Evolutionary conservation across 192 early-diverging fungal genomes (phyloP).

Genomic region (Pilaira anomala): DNA sequence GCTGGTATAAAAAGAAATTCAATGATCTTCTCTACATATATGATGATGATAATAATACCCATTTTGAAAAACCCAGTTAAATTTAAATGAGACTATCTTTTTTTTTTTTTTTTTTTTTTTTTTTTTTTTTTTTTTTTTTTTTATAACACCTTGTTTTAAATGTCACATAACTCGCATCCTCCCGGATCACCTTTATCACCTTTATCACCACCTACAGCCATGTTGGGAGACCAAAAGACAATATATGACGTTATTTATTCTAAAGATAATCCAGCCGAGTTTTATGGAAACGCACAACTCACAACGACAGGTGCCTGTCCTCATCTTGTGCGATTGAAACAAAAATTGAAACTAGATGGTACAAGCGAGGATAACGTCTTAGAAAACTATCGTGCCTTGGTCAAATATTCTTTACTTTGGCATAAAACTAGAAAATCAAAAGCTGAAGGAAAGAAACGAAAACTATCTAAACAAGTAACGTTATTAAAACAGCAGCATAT

Average conservation of each 20-base stretch:
- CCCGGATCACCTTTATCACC: background rate
- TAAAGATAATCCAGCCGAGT: conserved; percentile 17
- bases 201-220: background rate
- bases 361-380: conserved; percentile 11
- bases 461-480: conserved; percentile 9
- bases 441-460: conserved; percentile 8
- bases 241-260: conserved; percentile 29
- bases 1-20: too few relatives aligned
- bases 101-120: background rate
- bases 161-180: background rate
- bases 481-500: background rate
- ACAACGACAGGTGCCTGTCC: conserved; percentile 14
- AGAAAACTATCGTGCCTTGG: conserved; percentile 16
- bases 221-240: conserved; percentile 10
- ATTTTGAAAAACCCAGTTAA: too few relatives aligned
- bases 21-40: too few relatives aligned
- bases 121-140: conserved; percentile 7
- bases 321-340: conserved; percentile 23
- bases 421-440: conserved; percentile 4
- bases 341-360: background rate
- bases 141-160: background rate
- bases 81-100: conserved; percentile 2
- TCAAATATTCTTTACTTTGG: conserved; percentile 21
- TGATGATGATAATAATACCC: too few relatives aligned
- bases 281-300: conserved; percentile 13